phyloP scores from a whole-genome alignment of 2,329 filamentous ascomycete genomes.

The Dactylellina drechsleri region DNA sequence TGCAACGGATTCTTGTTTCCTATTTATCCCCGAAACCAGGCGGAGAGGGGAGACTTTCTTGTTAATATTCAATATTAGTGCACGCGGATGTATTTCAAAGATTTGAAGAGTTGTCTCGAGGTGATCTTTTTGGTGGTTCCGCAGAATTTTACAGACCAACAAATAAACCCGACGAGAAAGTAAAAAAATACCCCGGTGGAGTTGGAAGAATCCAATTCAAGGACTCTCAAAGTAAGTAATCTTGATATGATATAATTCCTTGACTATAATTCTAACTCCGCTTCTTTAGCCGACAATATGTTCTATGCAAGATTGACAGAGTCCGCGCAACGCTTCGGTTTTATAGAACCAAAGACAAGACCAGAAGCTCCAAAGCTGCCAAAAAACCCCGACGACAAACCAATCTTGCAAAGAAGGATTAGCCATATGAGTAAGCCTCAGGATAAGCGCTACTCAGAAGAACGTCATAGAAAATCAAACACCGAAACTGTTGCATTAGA shows the following conservation, averaged over 20 bases:
- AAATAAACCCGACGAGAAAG: constrained; percentile 15
- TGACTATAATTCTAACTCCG: neutral
- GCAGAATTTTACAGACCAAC: constrained; percentile 46
- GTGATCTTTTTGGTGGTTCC: constrained; percentile 46
- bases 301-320: constrained; percentile 53
- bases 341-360: constrained; percentile 36
- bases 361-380: constrained; percentile 8
- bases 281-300: constrained; percentile 34
- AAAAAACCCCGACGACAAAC: constrained; percentile 22
- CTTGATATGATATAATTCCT: no score
- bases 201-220: constrained; percentile 50
- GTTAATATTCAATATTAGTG: constrained; percentile 22
- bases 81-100: constrained; percentile 43
- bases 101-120: constrained; percentile 47
- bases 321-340: constrained; percentile 41
- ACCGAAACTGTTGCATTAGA: constrained; percentile 49
- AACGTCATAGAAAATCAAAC: constrained; percentile 28
- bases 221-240: constrained; percentile 32
- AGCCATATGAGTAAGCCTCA: constrained; percentile 23
- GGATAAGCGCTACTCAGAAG: constrained; percentile 26
- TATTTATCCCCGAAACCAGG: neutral
- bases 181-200: constrained; percentile 42
- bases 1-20: neutral
- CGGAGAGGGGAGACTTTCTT: neutral
- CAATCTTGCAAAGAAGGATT: constrained; percentile 38